phyloP scores from a whole-genome alignment of 2,329 filamentous ascomycete species.

The Verticillium tricorpus region DNA sequence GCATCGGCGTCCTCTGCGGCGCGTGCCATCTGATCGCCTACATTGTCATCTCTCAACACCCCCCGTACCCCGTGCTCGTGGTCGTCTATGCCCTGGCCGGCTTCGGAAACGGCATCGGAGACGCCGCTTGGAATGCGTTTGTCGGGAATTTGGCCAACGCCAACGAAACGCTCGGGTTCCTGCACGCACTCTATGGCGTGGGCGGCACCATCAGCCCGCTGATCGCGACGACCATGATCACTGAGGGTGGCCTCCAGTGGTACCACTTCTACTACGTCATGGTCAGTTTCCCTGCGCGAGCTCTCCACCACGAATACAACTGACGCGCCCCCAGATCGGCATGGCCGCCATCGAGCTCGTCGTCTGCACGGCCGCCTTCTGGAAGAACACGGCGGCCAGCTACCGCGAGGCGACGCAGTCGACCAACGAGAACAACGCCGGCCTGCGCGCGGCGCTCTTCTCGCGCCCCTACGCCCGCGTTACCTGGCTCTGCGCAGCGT shows the following conservation, averaged over 20 bases:
- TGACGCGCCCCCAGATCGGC: constrained; percentile 36
- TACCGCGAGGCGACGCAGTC: constrained; percentile 38
- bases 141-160: constrained; percentile 63
- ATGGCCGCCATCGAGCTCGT: constrained; percentile 50
- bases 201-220: constrained; percentile 67
- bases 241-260: constrained; percentile 57
- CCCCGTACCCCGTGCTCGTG: constrained; percentile 63
- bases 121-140: constrained; percentile 51
- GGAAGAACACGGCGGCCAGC: constrained; percentile 47
- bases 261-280: constrained; percentile 73
- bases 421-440: constrained; percentile 12
- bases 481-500: constrained; percentile 67
- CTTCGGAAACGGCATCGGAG: constrained; percentile 64
- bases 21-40: constrained; percentile 60
- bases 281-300: constrained; percentile 34
- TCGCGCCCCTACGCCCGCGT: constrained; percentile 41
- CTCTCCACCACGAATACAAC: too few species aligned
- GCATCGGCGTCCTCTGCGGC: constrained; percentile 59
- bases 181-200: constrained; percentile 65
- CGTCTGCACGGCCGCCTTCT: constrained; percentile 49
- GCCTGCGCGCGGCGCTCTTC: constrained; percentile 33
- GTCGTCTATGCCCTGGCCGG: constrained; percentile 63
- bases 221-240: constrained; percentile 67
- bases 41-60: constrained; percentile 57
- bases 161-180: constrained; percentile 64